These are phyloP conservation scores for Aspergillus sp. DNA, from an alignment of 2,329 filamentous ascomycete genomes.

Conservation along the genomic window DNA sequence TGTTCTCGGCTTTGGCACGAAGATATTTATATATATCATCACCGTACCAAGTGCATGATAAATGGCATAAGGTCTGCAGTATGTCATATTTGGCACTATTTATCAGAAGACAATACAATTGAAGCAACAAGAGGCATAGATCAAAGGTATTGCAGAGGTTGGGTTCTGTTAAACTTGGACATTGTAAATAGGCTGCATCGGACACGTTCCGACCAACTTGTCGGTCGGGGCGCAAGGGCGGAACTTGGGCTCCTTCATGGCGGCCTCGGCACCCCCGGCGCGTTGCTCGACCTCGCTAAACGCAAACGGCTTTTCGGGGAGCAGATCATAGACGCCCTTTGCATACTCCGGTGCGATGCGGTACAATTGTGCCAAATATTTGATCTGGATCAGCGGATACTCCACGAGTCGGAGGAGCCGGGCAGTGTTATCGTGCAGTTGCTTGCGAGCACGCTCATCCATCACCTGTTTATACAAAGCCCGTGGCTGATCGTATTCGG, in stretches of 20 bases:
- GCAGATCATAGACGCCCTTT: constrained; percentile 48
- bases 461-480: constrained; percentile 55
- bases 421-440: constrained; percentile 54
- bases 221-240: constrained; percentile 2
- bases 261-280: constrained; percentile 46
- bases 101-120: too few relatives aligned
- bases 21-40: too few relatives aligned
- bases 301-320: constrained; percentile 48
- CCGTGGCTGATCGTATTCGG: constrained; percentile 55
- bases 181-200: constrained; percentile 8
- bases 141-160: too few relatives aligned
- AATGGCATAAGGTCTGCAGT: too few relatives aligned
- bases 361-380: constrained; percentile 56
- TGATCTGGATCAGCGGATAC: constrained; percentile 50
- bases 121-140: too few relatives aligned
- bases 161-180: neutral
- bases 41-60: too few relatives aligned
- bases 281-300: constrained; percentile 49
- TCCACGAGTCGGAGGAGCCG: constrained; percentile 48
- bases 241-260: constrained; percentile 37
- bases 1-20: too few relatives aligned
- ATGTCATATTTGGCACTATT: too few relatives aligned
- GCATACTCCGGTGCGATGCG: constrained; percentile 53
- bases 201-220: constrained; percentile 9
- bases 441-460: constrained; percentile 45